A percentile compares a stretch with the other conserved stretches of the same genome.
These are phyloP conservation scores for Mesostigma viride DNA, from an alignment of 139 green algal genomes.

Conservation along the genomic window DNA sequence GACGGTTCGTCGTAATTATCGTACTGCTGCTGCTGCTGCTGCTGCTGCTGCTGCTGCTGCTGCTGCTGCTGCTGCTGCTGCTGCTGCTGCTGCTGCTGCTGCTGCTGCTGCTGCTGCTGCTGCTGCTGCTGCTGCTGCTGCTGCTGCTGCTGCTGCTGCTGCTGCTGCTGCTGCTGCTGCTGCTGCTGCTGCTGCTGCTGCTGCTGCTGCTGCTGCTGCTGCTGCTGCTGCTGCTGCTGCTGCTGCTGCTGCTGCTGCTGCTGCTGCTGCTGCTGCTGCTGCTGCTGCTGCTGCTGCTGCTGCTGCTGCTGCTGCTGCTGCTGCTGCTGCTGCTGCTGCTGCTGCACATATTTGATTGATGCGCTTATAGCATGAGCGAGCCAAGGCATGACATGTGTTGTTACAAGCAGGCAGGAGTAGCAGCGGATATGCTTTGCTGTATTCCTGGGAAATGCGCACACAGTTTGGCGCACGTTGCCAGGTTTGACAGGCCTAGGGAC, in stretches of 20 bases:
- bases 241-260: conserved; percentile 1
- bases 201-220: conserved; percentile 1
- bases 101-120: background rate
- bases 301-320: conserved; percentile 1
- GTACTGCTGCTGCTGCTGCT: too few relatives aligned
- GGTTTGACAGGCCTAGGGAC: too few relatives aligned
- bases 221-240: background rate
- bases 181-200: conserved; percentile 1
- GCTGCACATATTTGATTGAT: too few relatives aligned
- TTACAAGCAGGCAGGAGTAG: too few relatives aligned
- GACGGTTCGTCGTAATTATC: too few relatives aligned
- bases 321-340: conserved; percentile 1
- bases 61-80: conserved; percentile 1
- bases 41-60: background rate
- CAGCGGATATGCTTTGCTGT: too few relatives aligned
- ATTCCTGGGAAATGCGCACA: too few relatives aligned
- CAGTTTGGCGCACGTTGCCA: too few relatives aligned
- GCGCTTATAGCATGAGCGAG: too few relatives aligned
- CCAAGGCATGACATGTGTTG: background rate
- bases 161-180: background rate
- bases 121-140: conserved; percentile 1
- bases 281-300: background rate
- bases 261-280: conserved; percentile 1
- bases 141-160: conserved; percentile 1
- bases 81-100: conserved; percentile 1